Evolutionary conservation across 225 moss, liverwort and hornwort species (phyloP).

Genomic region (Lunularia cruciata): DNA sequence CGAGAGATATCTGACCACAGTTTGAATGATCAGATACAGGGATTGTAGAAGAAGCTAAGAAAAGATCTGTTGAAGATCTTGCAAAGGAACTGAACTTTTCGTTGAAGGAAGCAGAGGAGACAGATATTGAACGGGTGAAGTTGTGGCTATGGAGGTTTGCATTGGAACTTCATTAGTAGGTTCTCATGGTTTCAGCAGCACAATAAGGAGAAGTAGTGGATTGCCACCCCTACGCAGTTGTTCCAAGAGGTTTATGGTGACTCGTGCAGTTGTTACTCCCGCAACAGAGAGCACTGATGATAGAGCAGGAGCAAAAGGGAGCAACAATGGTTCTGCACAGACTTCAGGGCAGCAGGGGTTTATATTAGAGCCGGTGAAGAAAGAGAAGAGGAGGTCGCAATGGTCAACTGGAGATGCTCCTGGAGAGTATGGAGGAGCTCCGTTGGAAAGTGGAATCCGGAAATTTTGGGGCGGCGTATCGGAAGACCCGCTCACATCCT

Average conservation of each 20-base stretch:
- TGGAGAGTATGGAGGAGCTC: conserved; percentile 93
- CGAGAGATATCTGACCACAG: background rate
- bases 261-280: conserved; percentile 29
- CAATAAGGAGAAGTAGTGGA: background rate
- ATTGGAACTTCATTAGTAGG: background rate
- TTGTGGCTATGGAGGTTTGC: conserved; percentile 14
- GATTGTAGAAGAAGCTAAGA: too few species aligned
- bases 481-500: conserved; percentile 61
- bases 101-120: background rate
- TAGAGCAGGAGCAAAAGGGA: background rate
- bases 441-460: conserved; percentile 54
- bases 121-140: background rate
- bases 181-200: background rate
- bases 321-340: conserved; percentile 7
- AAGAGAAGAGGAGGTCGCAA: conserved; percentile 58
- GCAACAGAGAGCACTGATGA: conserved; percentile 11
- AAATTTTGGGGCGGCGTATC: conserved; percentile 65
- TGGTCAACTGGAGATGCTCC: conserved; percentile 80
- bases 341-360: conserved; percentile 13
- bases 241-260: background rate
- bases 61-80: too few species aligned
- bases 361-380: conserved; percentile 37
- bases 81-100: too few species aligned
- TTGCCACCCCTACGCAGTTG: background rate
- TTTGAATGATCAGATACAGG: background rate